phyloP scores from a whole-genome alignment of 129 eudicot species.

The Ambrosia trifida region DNA sequence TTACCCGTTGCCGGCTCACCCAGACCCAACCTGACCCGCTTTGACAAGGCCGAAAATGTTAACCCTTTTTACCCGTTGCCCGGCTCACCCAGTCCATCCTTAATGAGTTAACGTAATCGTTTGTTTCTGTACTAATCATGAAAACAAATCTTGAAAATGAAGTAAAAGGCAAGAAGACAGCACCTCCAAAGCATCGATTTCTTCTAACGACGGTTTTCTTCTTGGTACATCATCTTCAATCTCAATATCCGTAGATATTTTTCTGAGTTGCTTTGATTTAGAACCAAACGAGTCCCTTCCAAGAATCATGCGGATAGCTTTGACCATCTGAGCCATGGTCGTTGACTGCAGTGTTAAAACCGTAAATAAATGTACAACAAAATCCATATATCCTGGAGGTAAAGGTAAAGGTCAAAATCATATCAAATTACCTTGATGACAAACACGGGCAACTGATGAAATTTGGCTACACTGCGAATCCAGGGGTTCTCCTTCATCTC shows the following conservation, averaged over 20 bases:
- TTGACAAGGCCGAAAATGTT: not conserved
- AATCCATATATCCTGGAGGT: not conserved
- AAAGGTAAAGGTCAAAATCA: not conserved
- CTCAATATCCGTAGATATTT: constrained; percentile 56
- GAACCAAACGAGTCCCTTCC: constrained; percentile 57
- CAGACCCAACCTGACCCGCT: not conserved
- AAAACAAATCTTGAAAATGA: not conserved
- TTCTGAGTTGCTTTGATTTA: constrained; percentile 40
- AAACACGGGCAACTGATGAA: constrained; percentile 80
- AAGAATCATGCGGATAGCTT: constrained; percentile 90
- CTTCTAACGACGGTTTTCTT: constrained; percentile 89
- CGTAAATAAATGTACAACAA: constrained; percentile 3
- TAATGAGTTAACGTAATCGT: not conserved
- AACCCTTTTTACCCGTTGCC: not conserved
- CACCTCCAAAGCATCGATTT: constrained; percentile 98
- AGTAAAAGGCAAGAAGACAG: not conserved
- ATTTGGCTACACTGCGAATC: constrained; percentile 87
- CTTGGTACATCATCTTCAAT: constrained; percentile 90
- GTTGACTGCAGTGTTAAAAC: constrained; percentile 60
- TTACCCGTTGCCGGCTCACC: too few species aligned
- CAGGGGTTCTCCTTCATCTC: constrained; percentile 93
- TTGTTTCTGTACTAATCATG: not conserved
- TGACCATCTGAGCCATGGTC: constrained; percentile 94
- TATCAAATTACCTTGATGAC: constrained; percentile 68
- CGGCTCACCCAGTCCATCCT: not conserved